phyloP scores from a whole-genome alignment of 106 monocot genomes.

The Narthecium ossifragum region DNA sequence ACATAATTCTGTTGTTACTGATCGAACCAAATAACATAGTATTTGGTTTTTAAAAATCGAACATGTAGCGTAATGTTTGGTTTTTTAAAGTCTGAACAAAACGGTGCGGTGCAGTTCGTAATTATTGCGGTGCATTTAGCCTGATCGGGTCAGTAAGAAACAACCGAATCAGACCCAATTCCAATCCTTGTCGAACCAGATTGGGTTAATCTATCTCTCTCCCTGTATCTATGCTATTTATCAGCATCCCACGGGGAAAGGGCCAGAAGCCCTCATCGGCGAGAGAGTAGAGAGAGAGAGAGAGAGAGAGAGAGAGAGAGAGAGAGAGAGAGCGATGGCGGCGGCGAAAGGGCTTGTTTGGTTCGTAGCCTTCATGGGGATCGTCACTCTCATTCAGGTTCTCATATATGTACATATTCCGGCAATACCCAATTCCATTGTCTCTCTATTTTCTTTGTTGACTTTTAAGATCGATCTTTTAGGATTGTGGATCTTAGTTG shows the following conservation, averaged over 20 bases:
- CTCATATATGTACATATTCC: constrained; percentile 10
- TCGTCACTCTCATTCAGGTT: constrained; percentile 41
- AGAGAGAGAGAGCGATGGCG: constrained; percentile 4
- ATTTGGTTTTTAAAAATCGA: too few species aligned
- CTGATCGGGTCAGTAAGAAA: not conserved
- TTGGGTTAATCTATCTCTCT: not conserved
- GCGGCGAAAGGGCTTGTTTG: not conserved
- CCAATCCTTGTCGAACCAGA: not conserved
- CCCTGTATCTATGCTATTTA: not conserved
- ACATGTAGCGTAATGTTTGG: too few species aligned
- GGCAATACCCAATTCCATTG: not conserved
- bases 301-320: constrained; percentile 2
- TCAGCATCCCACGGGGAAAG: not conserved
- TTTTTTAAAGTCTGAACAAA: too few species aligned
- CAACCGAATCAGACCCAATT: not conserved
- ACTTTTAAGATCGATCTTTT: not conserved
- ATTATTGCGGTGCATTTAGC: too few species aligned
- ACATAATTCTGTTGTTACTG: too few species aligned
- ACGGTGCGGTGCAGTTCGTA: too few species aligned
- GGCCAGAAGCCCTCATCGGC: not conserved
- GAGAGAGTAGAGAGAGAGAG: constrained; percentile 5
- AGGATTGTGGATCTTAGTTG: not conserved
- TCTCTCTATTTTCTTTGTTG: not conserved
- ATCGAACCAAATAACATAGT: too few species aligned
- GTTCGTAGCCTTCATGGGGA: constrained; percentile 16